A percentile compares a stretch with the other conserved stretches of the same genome.
These are phyloP conservation scores for Raphidocelis subcapitata DNA, from an alignment of 139 green algal genomes.

Conservation along the genomic window DNA sequence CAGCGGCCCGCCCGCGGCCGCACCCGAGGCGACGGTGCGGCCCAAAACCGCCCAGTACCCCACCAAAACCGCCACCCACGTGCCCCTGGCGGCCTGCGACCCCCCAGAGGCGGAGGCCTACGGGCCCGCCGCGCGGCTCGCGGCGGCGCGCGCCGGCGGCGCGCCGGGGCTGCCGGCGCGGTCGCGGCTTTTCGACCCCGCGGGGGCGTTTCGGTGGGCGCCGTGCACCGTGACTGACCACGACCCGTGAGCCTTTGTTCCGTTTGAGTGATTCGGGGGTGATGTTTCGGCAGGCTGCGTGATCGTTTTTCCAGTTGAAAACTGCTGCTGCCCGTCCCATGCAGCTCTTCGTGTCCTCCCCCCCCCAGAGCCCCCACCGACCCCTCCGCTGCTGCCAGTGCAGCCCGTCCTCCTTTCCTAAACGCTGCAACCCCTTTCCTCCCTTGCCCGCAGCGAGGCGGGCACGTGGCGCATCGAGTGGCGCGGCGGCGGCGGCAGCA, in stretches of 20 bases:
- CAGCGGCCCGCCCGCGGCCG: neutral
- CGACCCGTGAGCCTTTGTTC: conserved; percentile 24
- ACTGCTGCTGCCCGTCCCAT: too few relatives aligned
- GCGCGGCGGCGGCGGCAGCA: too few relatives aligned
- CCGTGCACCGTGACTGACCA: conserved; percentile 38
- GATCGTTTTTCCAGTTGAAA: too few relatives aligned
- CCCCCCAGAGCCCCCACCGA: too few relatives aligned
- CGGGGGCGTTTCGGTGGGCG: conserved; percentile 60
- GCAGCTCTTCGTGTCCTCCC: too few relatives aligned
- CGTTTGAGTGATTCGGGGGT: neutral
- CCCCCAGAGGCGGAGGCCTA: conserved; percentile 57
- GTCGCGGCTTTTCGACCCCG: conserved; percentile 54
- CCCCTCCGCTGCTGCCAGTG: too few relatives aligned
- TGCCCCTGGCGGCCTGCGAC: conserved; percentile 68
- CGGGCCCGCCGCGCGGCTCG: conserved; percentile 36
- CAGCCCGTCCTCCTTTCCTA: too few relatives aligned
- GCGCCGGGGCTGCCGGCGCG: conserved; percentile 39
- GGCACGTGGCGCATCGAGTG: too few relatives aligned
- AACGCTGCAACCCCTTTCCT: too few relatives aligned
- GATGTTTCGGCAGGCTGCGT: neutral
- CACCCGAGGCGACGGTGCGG: conserved; percentile 18
- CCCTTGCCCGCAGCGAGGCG: too few relatives aligned
- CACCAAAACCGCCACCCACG: conserved; percentile 28
- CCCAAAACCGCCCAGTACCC: conserved; percentile 44
- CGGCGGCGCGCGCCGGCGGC: conserved; percentile 6